These are phyloP conservation scores for Backusella westeae DNA, from an alignment of 192 early-diverging fungal species.

Conservation along the genomic window DNA sequence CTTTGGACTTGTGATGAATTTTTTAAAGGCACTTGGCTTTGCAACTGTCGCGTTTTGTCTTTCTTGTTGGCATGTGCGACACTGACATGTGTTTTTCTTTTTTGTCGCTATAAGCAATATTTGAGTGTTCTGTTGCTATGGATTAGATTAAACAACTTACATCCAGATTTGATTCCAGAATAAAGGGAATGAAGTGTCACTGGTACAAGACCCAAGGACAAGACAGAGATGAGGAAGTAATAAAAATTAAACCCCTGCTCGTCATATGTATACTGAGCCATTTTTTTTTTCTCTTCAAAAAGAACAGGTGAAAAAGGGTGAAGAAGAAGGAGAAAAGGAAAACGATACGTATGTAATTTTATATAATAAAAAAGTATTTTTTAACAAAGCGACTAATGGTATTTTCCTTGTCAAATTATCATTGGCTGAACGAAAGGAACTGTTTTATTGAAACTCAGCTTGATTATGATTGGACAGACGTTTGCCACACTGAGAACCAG, in stretches of 20 bases:
- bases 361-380: not conserved
- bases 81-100: slow-evolving; percentile 19
- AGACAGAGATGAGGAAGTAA: slow-evolving; percentile 87
- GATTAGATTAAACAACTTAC: slow-evolving; percentile 5
- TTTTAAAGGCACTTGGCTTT: slow-evolving; percentile 12
- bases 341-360: not conserved
- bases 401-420: slow-evolving; percentile 7
- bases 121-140: not conserved
- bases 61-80: slow-evolving; percentile 21
- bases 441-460: not conserved
- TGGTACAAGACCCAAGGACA: slow-evolving; percentile 82
- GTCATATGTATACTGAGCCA: slow-evolving; percentile 91
- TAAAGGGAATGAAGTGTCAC: slow-evolving; percentile 48
- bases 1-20: slow-evolving; percentile 20
- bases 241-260: slow-evolving; percentile 92
- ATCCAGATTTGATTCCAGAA: not conserved
- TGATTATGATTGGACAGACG: not conserved
- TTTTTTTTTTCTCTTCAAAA: slow-evolving; percentile 14
- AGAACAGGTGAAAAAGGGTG: not conserved
- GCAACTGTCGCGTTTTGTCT: slow-evolving; percentile 7
- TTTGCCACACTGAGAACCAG: not conserved
- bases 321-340: not conserved
- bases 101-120: not conserved
- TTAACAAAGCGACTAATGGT: not conserved
- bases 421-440: slow-evolving; percentile 7